phyloP scores from a whole-genome alignment of 441 rosid species.

The Flueggea neowawraea region DNA sequence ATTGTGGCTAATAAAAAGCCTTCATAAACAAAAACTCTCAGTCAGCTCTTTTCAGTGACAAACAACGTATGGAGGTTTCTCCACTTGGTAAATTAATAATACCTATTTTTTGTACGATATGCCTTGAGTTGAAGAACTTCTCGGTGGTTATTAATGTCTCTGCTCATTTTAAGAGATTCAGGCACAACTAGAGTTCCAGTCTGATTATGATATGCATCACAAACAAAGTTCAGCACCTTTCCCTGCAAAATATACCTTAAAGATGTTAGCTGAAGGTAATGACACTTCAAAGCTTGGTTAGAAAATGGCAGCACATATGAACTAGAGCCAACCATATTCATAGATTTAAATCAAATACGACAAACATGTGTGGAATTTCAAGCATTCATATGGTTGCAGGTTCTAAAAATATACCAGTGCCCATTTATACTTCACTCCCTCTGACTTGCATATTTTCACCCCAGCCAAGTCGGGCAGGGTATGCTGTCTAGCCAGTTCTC shows the following conservation, averaged over 20 bases:
- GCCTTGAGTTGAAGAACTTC: conserved; percentile 57
- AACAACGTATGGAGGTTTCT: neutral
- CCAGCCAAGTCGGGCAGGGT: too few species aligned
- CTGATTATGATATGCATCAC: conserved; percentile 55
- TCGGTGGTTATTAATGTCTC: conserved; percentile 36
- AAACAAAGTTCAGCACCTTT: conserved; percentile 50
- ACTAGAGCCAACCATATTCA: neutral
- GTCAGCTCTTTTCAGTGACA: neutral
- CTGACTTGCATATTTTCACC: too few species aligned
- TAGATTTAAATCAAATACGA: neutral
- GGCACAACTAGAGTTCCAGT: conserved; percentile 49
- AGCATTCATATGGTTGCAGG: too few species aligned
- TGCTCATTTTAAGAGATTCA: conserved; percentile 54
- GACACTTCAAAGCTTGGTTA: too few species aligned
- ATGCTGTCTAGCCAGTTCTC: too few species aligned
- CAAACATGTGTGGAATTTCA: too few species aligned
- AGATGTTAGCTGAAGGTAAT: conserved; percentile 5
- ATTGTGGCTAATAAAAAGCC: conserved; percentile 58
- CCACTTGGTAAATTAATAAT: neutral
- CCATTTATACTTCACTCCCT: too few species aligned
- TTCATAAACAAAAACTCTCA: conserved; percentile 22
- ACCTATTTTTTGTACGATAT: conserved; percentile 73
- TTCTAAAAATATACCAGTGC: too few species aligned
- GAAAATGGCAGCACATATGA: too few species aligned
- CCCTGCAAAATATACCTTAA: conserved; percentile 40